Percentiles rank a stretch among this genome's conserved stretches.
phyloP scores from a whole-genome alignment of 73 alveolate genomes.

The Uronychia setigera region DNA sequence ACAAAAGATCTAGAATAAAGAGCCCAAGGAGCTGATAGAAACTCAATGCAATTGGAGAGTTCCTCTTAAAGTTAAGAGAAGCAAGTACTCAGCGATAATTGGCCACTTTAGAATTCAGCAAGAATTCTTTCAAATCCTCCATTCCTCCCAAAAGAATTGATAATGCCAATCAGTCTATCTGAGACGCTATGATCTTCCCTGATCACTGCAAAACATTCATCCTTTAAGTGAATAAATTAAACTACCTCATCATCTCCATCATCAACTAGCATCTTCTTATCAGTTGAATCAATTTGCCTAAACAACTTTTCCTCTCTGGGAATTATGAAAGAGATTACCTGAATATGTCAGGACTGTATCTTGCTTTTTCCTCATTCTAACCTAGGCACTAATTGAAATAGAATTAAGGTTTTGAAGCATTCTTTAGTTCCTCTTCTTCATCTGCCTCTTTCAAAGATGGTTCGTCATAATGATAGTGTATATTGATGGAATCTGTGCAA shows the following conservation, averaged over 20 bases:
- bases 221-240: neutral
- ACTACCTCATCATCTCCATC: neutral
- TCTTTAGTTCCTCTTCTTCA: too few species aligned
- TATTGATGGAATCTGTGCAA: too few species aligned
- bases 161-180: neutral
- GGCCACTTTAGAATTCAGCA: neutral
- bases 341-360: too few species aligned
- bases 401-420: too few species aligned
- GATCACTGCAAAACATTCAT: neutral
- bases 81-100: neutral
- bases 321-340: too few species aligned
- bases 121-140: neutral
- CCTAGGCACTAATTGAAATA: too few species aligned
- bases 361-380: too few species aligned
- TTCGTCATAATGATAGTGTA: too few species aligned
- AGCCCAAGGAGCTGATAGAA: neutral
- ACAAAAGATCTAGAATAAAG: neutral
- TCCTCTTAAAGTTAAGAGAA: neutral
- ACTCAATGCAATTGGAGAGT: neutral
- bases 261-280: too few species aligned
- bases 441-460: too few species aligned
- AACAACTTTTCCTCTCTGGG: too few species aligned
- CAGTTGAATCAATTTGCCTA: too few species aligned
- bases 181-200: neutral
- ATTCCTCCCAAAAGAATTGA: neutral